Conservation (phyloP, 805 yeast species). For the Cyberlindnera veronae region DNA sequence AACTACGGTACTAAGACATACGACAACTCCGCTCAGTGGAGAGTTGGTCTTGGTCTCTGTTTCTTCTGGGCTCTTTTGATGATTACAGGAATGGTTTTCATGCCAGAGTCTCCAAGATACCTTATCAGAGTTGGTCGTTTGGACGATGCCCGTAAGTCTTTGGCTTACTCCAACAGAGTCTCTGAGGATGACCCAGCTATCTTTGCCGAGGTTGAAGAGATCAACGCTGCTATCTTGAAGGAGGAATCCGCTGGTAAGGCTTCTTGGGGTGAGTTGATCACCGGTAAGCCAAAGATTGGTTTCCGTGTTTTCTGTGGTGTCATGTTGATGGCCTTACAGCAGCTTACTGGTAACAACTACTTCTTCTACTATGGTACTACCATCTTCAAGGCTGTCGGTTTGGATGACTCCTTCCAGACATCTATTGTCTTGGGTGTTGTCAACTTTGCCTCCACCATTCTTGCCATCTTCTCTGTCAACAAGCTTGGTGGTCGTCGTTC, state of each 20-base stretch:
- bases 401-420: constrained; percentile 54
- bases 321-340: constrained; percentile 59
- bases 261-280: constrained; percentile 60
- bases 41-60: constrained; percentile 63
- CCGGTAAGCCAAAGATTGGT: constrained; percentile 62
- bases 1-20: constrained; percentile 59
- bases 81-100: constrained; percentile 39
- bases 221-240: constrained; percentile 57
- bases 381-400: constrained; percentile 57
- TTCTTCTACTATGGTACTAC: constrained; percentile 67
- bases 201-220: constrained; percentile 52
- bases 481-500: constrained; percentile 51
- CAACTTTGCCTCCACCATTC: constrained; percentile 54
- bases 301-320: constrained; percentile 48
- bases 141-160: constrained; percentile 59
- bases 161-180: constrained; percentile 58
- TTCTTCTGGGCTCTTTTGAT: constrained; percentile 43
- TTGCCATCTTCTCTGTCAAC: constrained; percentile 48
- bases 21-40: constrained; percentile 73
- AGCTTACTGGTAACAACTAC: constrained; percentile 63
- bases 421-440: constrained; percentile 57
- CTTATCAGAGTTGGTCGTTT: constrained; percentile 50
- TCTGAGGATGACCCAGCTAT: constrained; percentile 51
- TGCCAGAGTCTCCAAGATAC: constrained; percentile 75
- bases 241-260: constrained; percentile 63